Percentiles rank a stretch among this genome's conserved stretches.
Evolutionary conservation across 2,329 filamentous ascomycete genomes (phyloP).

Genomic region (Pseudogymnoascus sp.): DNA sequence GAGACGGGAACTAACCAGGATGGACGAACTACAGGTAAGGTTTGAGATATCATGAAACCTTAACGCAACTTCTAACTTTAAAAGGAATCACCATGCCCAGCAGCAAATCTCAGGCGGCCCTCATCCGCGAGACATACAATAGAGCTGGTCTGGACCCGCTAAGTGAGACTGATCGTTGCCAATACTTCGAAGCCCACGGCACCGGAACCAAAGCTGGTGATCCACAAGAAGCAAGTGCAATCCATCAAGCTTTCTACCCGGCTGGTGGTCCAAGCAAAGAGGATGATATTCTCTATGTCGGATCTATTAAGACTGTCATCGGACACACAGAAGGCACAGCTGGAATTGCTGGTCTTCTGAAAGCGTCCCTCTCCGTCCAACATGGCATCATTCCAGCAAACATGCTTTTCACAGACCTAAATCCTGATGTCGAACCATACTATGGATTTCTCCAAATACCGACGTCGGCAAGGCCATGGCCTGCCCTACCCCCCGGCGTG

Average conservation of each 20-base stretch:
- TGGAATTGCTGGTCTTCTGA: slow-evolving; percentile 22
- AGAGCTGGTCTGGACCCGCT: slow-evolving; percentile 13
- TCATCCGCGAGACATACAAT: slow-evolving; percentile 9
- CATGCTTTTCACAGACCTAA: slow-evolving; percentile 31
- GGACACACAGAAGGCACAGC: slow-evolving; percentile 25
- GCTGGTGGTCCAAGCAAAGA: slow-evolving; percentile 16
- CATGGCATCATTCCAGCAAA: slow-evolving; percentile 27
- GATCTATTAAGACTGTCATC: slow-evolving; percentile 26
- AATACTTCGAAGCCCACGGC: slow-evolving; percentile 27
- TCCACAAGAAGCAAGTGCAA: slow-evolving; percentile 23
- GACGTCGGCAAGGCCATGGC: slow-evolving; percentile 18
- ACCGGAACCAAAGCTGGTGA: slow-evolving; percentile 27
- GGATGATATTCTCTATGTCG: slow-evolving; percentile 20
- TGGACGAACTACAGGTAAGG: slow-evolving; percentile 44
- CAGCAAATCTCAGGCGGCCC: slow-evolving; percentile 33
- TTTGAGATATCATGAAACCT: neutral
- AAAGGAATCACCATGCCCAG: slow-evolving; percentile 46
- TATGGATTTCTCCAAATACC: neutral
- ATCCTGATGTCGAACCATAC: slow-evolving; percentile 28
- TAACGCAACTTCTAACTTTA: neutral
- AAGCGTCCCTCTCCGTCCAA: slow-evolving; percentile 27
- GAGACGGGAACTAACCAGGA: slow-evolving; percentile 51
- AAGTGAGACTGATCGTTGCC: slow-evolving; percentile 6
- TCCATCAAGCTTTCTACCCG: slow-evolving; percentile 18
- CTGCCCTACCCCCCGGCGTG: slow-evolving; percentile 13